Conservation (phyloP, 1,139 yeast genomes). For the Yamadazyma songkhlaensis region DNA sequence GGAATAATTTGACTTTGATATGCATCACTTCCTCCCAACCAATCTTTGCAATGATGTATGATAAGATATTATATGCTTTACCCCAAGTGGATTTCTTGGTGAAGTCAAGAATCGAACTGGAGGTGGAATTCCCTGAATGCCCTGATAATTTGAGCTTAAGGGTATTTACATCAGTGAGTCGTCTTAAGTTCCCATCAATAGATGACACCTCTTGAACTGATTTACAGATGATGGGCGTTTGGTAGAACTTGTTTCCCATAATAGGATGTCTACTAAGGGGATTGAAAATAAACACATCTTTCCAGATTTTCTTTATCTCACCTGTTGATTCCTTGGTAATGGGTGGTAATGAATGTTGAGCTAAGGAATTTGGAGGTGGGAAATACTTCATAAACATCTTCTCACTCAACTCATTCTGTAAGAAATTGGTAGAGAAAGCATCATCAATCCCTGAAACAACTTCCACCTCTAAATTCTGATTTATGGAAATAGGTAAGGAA, state of each 20-base stretch:
- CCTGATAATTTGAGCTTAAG: slow-evolving; percentile 28
- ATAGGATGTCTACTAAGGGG: slow-evolving; percentile 36
- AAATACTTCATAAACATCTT: slow-evolving; percentile 30
- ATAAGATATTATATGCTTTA: slow-evolving; percentile 37
- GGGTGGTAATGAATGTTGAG: not conserved
- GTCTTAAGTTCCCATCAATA: slow-evolving; percentile 32
- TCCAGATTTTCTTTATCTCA: slow-evolving; percentile 33
- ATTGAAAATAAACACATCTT: slow-evolving; percentile 27
- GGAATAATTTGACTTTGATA: slow-evolving; percentile 17
- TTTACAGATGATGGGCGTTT: slow-evolving; percentile 34
- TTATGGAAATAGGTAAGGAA: slow-evolving; percentile 27
- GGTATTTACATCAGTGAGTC: slow-evolving; percentile 28
- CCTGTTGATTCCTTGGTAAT: slow-evolving; percentile 14
- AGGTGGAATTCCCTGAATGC: slow-evolving; percentile 28
- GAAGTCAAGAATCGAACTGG: slow-evolving; percentile 33
- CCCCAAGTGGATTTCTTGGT: slow-evolving; percentile 42
- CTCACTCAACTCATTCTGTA: slow-evolving; percentile 31
- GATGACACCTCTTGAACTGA: slow-evolving; percentile 35
- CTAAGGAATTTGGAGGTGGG: slow-evolving; percentile 23
- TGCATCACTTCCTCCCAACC: slow-evolving; percentile 41
- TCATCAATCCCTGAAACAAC: slow-evolving; percentile 31
- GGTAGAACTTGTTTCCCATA: slow-evolving; percentile 33
- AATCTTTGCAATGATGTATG: slow-evolving; percentile 33
- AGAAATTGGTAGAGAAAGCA: slow-evolving; percentile 25
- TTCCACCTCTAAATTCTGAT: slow-evolving; percentile 16